Conservation (phyloP, 108 stramenopile species). For the Pseudonitzschia delicatissima region DNA sequence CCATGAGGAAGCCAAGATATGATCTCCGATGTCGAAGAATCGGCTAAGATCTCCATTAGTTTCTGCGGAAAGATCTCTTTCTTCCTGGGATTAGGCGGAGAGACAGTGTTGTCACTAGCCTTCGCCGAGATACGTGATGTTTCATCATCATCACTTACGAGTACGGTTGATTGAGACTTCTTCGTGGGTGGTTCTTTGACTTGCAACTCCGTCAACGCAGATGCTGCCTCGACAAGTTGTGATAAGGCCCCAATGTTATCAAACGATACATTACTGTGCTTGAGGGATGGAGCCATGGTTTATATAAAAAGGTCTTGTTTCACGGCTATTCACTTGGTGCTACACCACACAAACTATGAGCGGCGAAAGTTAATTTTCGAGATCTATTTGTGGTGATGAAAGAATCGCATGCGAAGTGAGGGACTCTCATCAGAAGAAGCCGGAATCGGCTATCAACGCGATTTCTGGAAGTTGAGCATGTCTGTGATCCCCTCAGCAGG, state of each 20-base stretch:
- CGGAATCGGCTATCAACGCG: too few relatives aligned
- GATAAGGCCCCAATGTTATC: conserved; percentile 26
- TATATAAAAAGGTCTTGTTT: too few relatives aligned
- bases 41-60: conserved; percentile 62
- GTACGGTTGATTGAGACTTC: neutral
- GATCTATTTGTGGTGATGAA: too few relatives aligned
- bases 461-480: conserved; percentile 2
- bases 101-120: conserved; percentile 9
- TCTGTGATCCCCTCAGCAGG: conserved; percentile 5
- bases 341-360: too few relatives aligned
- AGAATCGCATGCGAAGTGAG: too few relatives aligned
- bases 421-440: too few relatives aligned
- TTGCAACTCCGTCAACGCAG: conserved; percentile 49
- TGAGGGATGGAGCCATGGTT: conserved; percentile 4
- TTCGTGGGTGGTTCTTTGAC: conserved; percentile 8
- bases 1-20: conserved; percentile 83
- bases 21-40: conserved; percentile 51
- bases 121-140: conserved; percentile 1
- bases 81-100: conserved; percentile 6
- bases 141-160: conserved; percentile 16
- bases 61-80: conserved; percentile 73
- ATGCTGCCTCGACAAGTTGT: conserved; percentile 59
- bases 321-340: too few relatives aligned
- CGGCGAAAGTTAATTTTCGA: too few relatives aligned
- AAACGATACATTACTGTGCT: conserved; percentile 2